Percentiles rank a stretch among this genome's conserved stretches.
phyloP scores from a whole-genome alignment of 83 land plant genomes.

The Picea engelmannii region DNA sequence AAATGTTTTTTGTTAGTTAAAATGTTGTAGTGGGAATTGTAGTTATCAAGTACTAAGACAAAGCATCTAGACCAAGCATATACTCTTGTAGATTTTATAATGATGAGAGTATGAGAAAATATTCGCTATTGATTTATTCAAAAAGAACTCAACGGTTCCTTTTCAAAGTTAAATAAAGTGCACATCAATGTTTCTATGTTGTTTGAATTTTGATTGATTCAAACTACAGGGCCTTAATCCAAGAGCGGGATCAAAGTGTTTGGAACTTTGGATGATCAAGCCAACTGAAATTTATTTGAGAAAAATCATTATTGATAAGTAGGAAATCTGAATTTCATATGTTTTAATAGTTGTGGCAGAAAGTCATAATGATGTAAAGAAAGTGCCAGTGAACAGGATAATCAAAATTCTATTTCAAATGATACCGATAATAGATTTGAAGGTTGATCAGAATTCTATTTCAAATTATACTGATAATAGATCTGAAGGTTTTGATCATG shows the following conservation, averaged over 20 bases:
- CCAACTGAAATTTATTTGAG: too few species aligned
- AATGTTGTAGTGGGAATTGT: neutral
- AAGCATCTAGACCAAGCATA: neutral
- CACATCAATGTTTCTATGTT: neutral
- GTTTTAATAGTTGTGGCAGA: too few species aligned
- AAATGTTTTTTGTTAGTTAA: neutral
- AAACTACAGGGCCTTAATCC: conserved; percentile 56
- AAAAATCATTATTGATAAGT: too few species aligned
- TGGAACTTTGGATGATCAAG: too few species aligned
- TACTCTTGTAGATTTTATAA: neutral
- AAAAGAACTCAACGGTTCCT: neutral
- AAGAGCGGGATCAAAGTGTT: conserved; percentile 36
- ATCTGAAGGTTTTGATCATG: conserved; percentile 42
- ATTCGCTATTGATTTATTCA: neutral
- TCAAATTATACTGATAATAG: conserved; percentile 32
- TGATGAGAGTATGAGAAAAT: neutral
- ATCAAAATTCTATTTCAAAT: neutral
- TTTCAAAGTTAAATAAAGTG: neutral
- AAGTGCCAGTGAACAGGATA: neutral
- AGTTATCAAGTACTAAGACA: neutral
- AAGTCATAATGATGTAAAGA: neutral
- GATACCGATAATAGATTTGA: too few species aligned
- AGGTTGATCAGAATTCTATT: conserved; percentile 26
- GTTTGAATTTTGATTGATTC: conserved; percentile 6
- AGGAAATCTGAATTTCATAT: too few species aligned